Evolutionary conservation across 1,284 basidiomycete species (phyloP).

Genomic region (Malassezia pachydermatis): DNA sequence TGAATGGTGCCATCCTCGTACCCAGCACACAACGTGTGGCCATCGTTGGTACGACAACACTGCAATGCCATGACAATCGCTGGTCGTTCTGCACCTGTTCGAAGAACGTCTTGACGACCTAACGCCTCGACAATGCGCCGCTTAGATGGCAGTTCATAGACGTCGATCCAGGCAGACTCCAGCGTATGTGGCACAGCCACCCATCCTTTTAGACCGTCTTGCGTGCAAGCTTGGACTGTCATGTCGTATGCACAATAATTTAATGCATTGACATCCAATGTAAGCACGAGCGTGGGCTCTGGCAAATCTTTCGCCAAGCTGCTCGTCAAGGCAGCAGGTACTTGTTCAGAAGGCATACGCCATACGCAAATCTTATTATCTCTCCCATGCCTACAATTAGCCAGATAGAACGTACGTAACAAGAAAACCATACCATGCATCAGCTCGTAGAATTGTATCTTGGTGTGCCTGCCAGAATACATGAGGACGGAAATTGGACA

Average conservation of each 20-base stretch:
- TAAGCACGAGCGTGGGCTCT: background rate
- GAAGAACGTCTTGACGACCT: background rate
- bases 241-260: conserved; percentile 18
- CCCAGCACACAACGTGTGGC: background rate
- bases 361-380: conserved; percentile 9
- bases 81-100: conserved; percentile 3
- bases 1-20: conserved; percentile 11
- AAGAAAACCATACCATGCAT: conserved; percentile 13
- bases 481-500: conserved; percentile 7
- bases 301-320: background rate
- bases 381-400: conserved; percentile 11
- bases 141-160: conserved; percentile 10
- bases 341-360: conserved; percentile 5
- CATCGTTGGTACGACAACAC: background rate
- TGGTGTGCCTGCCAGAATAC: conserved; percentile 12
- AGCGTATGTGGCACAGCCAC: conserved; percentile 10
- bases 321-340: background rate
- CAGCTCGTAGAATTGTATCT: conserved; percentile 11
- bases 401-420: conserved; percentile 10
- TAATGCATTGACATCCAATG: conserved; percentile 10
- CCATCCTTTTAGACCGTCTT: background rate
- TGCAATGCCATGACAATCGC: conserved; percentile 11
- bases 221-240: background rate
- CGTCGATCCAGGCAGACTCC: conserved; percentile 14
- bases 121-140: conserved; percentile 10